Evolutionary conservation across 306 rosid species (phyloP), one percentile per base, ranked within the genome.

Genomic region (Corylus avellana): DNA sequence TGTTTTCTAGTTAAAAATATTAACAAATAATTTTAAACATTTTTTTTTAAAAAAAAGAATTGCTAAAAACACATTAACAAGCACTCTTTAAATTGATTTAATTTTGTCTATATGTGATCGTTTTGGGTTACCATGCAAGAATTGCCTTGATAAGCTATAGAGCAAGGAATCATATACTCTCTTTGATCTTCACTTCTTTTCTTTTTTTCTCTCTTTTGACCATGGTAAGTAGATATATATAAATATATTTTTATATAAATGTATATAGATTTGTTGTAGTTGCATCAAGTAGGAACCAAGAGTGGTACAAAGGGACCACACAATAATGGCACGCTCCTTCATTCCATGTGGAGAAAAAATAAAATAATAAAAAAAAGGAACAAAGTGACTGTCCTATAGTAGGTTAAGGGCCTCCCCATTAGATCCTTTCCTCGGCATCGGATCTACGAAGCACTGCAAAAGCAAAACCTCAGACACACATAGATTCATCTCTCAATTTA

Each of bases 371-470:
- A 32, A 74, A 70, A 74, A 54, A 61, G 76, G 72, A 85, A 78
- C 78, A 83, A 64, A 75, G 78, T 78, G 84, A 75, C 64, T 70
- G 78, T 74, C 77, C 66, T 80, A 75, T 77, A 76, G 77, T 75
- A 54, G 72, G 75, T 53, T 74, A 79, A 85, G 59, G 77, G 77
- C 83, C 27, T 76, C 72, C 68, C 22, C 75, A 79, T 67, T 71
- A 78, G 80, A 85, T 90, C 70, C 80, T 79, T 82, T 66, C 58
- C 78, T 72, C 50, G 88, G 83, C 83, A 44, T 79, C 84, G 83
- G 84, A 84, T 87, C 88, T 78, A 82, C 32, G 74, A 75, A 71
- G 73, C 83, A 85, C 84, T 85, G 87, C 87, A 63, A 83, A 83
- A 83, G 87, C 87, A 56, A 83, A 82, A 81, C 57, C 77, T 75